A percentile compares a stretch with the other conserved stretches of the same genome.
Evolutionary conservation across 108 stramenopile genomes (phyloP).

Genomic region (Pseudonitzschia delicatissima): DNA sequence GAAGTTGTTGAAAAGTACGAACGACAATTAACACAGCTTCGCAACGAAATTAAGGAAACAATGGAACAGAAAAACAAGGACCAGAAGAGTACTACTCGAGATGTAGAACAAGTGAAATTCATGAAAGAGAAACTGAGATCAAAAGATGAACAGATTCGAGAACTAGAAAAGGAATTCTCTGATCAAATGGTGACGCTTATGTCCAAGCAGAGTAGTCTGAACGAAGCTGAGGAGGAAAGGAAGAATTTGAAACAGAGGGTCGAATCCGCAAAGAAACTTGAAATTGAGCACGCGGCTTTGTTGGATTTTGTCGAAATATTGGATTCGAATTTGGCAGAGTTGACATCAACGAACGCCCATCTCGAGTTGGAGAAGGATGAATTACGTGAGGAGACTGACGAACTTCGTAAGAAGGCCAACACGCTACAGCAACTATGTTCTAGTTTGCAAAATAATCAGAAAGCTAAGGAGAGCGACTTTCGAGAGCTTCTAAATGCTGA

Average conservation of each 20-base stretch:
- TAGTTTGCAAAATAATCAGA: slow-evolving; percentile 1
- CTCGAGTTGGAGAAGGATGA: slow-evolving; percentile 28
- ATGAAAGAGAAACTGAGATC: slow-evolving; percentile 25
- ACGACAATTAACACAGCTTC: slow-evolving; percentile 12
- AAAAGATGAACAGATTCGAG: slow-evolving; percentile 18
- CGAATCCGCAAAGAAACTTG: slow-evolving; percentile 7
- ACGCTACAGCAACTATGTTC: slow-evolving; percentile 10
- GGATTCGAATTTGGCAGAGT: slow-evolving; percentile 32
- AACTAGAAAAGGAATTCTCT: slow-evolving; percentile 30
- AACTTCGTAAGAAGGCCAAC: slow-evolving; percentile 13
- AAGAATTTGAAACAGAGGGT: slow-evolving; percentile 15
- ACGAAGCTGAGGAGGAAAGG: slow-evolving; percentile 30
- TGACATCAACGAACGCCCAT: slow-evolving; percentile 30
- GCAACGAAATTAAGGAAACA: neutral
- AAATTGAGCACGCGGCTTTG: slow-evolving; percentile 25
- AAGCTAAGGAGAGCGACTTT: slow-evolving; percentile 17
- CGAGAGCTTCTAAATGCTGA: slow-evolving; percentile 23
- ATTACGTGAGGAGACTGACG: slow-evolving; percentile 19
- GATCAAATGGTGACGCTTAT: slow-evolving; percentile 41
- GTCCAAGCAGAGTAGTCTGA: slow-evolving; percentile 25
- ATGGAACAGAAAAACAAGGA: neutral
- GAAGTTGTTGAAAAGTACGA: slow-evolving; percentile 11
- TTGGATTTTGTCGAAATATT: slow-evolving; percentile 26
- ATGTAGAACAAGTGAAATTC: neutral
- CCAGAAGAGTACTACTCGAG: neutral